Percentiles rank a stretch among this genome's conserved stretches.
These are phyloP conservation scores for Boletus smithii DNA, from an alignment of 1,284 basidiomycete genomes.

Conservation along the genomic window DNA sequence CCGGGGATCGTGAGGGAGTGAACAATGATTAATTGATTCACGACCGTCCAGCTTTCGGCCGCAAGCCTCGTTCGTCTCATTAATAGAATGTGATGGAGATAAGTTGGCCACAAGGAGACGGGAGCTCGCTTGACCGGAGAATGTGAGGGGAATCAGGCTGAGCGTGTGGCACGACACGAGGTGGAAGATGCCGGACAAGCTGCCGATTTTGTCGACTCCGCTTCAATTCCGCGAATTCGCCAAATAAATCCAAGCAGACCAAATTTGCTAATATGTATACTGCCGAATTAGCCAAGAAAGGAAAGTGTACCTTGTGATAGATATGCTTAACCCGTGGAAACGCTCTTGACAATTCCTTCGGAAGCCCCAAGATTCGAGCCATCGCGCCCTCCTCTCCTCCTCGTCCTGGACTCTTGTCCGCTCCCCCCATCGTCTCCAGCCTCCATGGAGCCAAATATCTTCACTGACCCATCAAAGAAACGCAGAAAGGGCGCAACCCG, in stretches of 20 bases:
- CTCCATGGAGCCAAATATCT: slow-evolving; percentile 34
- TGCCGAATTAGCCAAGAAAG: slow-evolving; percentile 21
- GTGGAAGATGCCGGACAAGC: slow-evolving; percentile 12
- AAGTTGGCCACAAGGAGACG: no score
- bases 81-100: no score
- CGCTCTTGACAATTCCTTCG: slow-evolving; percentile 11
- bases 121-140: no score
- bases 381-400: slow-evolving; percentile 23
- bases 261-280: slow-evolving; percentile 12
- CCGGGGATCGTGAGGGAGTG: no score
- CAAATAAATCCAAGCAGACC: not conserved
- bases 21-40: no score
- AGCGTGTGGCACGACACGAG: not conserved
- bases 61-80: no score
- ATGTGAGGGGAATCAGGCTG: no score
- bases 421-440: slow-evolving; percentile 38
- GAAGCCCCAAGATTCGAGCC: slow-evolving; percentile 17
- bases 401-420: slow-evolving; percentile 17
- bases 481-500: slow-evolving; percentile 72
- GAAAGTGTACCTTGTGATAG: slow-evolving; percentile 12
- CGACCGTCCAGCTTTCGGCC: no score
- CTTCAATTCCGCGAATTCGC: slow-evolving; percentile 28
- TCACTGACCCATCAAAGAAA: slow-evolving; percentile 52
- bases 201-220: slow-evolving; percentile 15
- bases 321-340: slow-evolving; percentile 24